Base-by-base conservation (phyloP, 1,139 yeast species). In the Pichia terricola region DNA sequence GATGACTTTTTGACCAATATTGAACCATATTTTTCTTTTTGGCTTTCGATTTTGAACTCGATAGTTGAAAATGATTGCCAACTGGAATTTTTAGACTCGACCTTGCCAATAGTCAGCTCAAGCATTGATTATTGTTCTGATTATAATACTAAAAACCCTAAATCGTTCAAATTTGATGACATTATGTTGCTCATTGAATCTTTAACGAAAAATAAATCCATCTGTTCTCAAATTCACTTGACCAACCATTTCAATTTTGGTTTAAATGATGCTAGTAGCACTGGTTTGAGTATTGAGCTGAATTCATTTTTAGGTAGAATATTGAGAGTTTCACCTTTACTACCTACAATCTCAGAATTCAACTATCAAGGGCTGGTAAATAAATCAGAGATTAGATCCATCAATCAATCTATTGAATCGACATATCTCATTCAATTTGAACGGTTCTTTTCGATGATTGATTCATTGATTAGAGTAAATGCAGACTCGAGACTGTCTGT, bases 381-480 rank as follows among this genome's bases (percentile, higher is more conserved):
- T 7, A 69, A 67, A 34, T 51, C 64, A 22, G 77, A 75, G 52
- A 60, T 77, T 6, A 65, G 65, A 25, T 62, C 72, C 33, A 68
- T 74, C 16, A 74, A 73, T 53, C 77, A 73, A 45, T 72, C 86
- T 0, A 60, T 79, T 32, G 82, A 77, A 54, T 65, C 73, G 25
- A 87, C 82, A 54, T 80, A 74, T 56, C 72, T 69, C 44, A 73
- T 75, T 3, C 60, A 79, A 0, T 50, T 77, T 33, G 79, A 77
- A 47, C 68, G 84, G 45, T 66, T 88, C 38, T 87, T 85, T 59
- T 73, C 67, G 52, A 77, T 91, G 34, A 64, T 80, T 44, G 85
- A 88, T 58, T 79, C 76, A 55, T 73, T 91, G 42, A 75, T 91
- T n/a, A 73, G 97, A 50, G 85, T 89, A 0, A 79, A 88, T 2